Evolutionary conservation across 257 asterid species (phyloP), one percentile per base, ranked within the genome.

Genomic region (Paulownia fortunei): DNA sequence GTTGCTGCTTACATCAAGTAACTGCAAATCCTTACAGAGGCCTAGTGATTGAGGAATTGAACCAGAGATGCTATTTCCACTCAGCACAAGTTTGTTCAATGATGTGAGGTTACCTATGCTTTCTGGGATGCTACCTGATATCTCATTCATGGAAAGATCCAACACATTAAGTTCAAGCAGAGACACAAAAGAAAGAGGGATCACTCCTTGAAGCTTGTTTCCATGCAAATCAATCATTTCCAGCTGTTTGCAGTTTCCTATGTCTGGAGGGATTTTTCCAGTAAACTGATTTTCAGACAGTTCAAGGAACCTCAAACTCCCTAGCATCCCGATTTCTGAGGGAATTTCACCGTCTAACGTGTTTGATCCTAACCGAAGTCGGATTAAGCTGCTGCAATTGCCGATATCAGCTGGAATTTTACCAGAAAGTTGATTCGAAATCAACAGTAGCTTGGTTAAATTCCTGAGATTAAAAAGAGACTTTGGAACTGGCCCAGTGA

Each of bases 1-100:
- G 61, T 91, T 91, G 76, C 83, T 85, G 87, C 95, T 88, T 26
- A 91, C 41, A 85, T 91, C 97, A 81, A 91, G 79, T 23, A 91
- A 54, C 89, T 91, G 93, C 84, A 91, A 73, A 69, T 86, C 91
- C 83, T 81, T 73, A 69, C 97, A 89, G 71, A 51, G 80, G 37
- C 85, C 95, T 36, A 91, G 67, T 30, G 94, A 86, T 80, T 44
- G 82, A 9, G 97, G 97, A 73, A 91, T 87, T 34, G 37, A 64
- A 34, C 95, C 89, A 0, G 83, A 70, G 68, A 91, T 75, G 55
- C 55, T 69, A 41, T 91, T 91, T 36, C 89, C 87, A 47, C 82
- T 84, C 82, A 91, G 82, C 63, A 84, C 78, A 78, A 89, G 89
- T 46, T 91, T 91, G 87, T 86, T 91, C 19, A 91, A 63, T 44